These are phyloP conservation scores for Fusarium sp. DNA, from an alignment of 2,329 filamentous ascomycete species.

Conservation along the genomic window DNA sequence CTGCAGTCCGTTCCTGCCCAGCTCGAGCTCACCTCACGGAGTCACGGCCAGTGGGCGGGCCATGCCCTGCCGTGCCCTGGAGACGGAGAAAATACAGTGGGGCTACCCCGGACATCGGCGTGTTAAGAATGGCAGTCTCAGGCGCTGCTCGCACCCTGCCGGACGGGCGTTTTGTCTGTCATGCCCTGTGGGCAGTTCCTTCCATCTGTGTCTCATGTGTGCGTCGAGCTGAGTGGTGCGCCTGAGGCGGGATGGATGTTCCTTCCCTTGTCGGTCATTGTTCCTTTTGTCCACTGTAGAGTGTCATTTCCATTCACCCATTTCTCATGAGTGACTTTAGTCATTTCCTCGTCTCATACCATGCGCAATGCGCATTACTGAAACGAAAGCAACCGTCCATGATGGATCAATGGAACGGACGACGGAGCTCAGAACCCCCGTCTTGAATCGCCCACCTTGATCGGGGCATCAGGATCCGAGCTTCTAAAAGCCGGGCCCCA, in stretches of 20 bases:
- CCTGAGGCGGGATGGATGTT: slow-evolving; percentile 33
- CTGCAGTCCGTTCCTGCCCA: slow-evolving; percentile 9
- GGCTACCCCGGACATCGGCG: slow-evolving; percentile 47
- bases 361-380: background rate
- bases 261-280: slow-evolving; percentile 15
- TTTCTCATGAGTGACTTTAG: background rate
- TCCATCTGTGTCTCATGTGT: slow-evolving; percentile 16
- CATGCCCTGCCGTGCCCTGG: background rate
- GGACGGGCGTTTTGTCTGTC: background rate
- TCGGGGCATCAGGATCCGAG: slow-evolving; percentile 26
- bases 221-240: slow-evolving; percentile 39
- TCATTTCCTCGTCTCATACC: slow-evolving; percentile 1
- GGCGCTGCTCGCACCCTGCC: slow-evolving; percentile 3
- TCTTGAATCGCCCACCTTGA: background rate
- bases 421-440: background rate
- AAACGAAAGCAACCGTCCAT: background rate
- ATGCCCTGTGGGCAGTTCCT: background rate
- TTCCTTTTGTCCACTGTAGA: slow-evolving; percentile 39
- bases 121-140: slow-evolving; percentile 26
- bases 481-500: slow-evolving; percentile 12
- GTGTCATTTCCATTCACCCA: slow-evolving; percentile 8
- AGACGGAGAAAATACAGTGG: slow-evolving; percentile 32
- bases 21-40: slow-evolving; percentile 33
- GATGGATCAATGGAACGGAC: background rate
- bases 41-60: slow-evolving; percentile 7